Conservation (phyloP, 345 rosid genomes). For the Gossypium anomalum region DNA sequence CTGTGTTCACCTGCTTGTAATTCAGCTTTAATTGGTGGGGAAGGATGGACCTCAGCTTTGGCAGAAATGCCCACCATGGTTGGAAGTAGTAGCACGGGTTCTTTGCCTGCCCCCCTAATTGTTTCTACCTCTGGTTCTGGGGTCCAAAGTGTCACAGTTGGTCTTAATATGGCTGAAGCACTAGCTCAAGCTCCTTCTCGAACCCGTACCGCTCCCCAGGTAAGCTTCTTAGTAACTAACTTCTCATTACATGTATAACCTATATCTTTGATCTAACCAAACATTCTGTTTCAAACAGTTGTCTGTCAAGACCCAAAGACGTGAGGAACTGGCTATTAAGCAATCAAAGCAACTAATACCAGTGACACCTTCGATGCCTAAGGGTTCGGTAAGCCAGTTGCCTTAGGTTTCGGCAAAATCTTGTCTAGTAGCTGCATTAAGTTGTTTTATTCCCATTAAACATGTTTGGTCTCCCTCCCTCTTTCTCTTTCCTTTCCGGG, state of each 20-base stretch:
- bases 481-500: background rate
- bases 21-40: conserved; percentile 62
- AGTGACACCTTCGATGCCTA: conserved; percentile 47
- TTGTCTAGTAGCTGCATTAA: background rate
- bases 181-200: conserved; percentile 72
- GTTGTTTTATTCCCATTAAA: background rate
- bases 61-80: conserved; percentile 60
- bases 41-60: conserved; percentile 84
- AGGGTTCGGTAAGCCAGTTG: conserved; percentile 54
- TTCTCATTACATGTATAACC: background rate
- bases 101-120: conserved; percentile 40
- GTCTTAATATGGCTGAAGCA: conserved; percentile 93
- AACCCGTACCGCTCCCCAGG: conserved; percentile 58
- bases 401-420: background rate
- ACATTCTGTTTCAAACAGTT: conserved; percentile 33
- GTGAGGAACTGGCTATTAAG: conserved; percentile 78
- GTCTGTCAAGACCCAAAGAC: conserved; percentile 69
- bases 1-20: conserved; percentile 65
- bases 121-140: conserved; percentile 32
- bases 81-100: conserved; percentile 42
- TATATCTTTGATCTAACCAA: conserved; percentile 15
- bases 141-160: conserved; percentile 29
- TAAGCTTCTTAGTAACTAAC: conserved; percentile 21
- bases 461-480: background rate
- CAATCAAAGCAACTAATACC: conserved; percentile 55